phyloP scores from a whole-genome alignment of 805 yeast genomes.

The Candida manassasensis region DNA sequence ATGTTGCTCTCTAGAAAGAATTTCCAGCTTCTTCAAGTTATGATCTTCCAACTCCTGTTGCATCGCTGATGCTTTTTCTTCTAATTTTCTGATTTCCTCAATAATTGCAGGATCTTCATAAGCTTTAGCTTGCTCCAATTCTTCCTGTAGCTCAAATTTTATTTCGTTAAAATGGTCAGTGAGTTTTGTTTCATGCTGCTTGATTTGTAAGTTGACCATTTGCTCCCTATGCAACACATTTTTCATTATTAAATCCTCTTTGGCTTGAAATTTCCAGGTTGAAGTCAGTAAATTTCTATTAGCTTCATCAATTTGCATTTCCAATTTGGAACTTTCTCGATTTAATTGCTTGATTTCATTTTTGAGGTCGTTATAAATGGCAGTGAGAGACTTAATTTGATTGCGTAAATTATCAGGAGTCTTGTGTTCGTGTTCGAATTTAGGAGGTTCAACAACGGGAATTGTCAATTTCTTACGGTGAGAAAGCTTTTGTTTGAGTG shows the following conservation, averaged over 20 bases:
- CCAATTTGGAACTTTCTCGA: neutral
- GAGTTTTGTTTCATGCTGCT: constrained; percentile 24
- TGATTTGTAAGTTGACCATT: constrained; percentile 21
- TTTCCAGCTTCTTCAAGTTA: neutral
- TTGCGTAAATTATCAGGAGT: neutral
- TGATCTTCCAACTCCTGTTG: constrained; percentile 8
- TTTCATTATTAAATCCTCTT: constrained; percentile 23
- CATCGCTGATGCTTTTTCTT: constrained; percentile 9
- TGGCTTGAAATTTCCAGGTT: constrained; percentile 16
- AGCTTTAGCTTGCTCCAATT: constrained; percentile 22
- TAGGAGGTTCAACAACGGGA: neutral
- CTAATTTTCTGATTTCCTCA: constrained; percentile 15
- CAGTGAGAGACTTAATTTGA: neutral
- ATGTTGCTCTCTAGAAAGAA: constrained; percentile 17
- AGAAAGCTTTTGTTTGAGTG: constrained; percentile 1
- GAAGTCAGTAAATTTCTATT: neutral
- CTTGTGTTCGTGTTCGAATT: neutral
- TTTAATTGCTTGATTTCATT: neutral
- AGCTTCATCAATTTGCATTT: constrained; percentile 2
- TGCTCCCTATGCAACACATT: constrained; percentile 27
- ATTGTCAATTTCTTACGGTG: neutral
- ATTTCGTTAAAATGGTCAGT: constrained; percentile 26
- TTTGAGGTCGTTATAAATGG: neutral
- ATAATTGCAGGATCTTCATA: constrained; percentile 19
- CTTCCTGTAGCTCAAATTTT: constrained; percentile 30